Evolutionary conservation across 495 filamentous ascomycete genomes (phyloP).

Genomic region (Penicillium manginii): DNA sequence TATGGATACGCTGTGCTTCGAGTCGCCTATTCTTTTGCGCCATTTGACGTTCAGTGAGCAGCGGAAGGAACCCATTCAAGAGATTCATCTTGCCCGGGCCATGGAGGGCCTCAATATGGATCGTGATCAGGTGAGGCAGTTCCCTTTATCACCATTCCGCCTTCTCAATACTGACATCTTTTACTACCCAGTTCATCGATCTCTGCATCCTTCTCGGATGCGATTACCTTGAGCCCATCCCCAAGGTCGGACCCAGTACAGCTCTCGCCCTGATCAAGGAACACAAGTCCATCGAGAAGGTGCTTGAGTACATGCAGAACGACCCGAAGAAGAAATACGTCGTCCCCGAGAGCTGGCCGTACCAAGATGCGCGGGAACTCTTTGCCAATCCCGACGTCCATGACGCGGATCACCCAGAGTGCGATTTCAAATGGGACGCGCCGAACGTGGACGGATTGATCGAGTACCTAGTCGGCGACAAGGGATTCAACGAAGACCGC

Average conservation of each 20-base stretch:
- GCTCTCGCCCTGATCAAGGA: slow-evolving; percentile 93
- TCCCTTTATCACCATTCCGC: background rate
- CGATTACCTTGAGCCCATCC: slow-evolving; percentile 95
- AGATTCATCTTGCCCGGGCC: slow-evolving; percentile 84
- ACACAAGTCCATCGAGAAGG: slow-evolving; percentile 81
- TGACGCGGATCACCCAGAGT: slow-evolving; percentile 80
- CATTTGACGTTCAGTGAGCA: slow-evolving; percentile 97
- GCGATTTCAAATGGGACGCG: slow-evolving; percentile 96
- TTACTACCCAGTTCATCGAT: slow-evolving; percentile 77
- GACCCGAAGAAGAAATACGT: slow-evolving; percentile 77
- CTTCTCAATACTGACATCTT: background rate
- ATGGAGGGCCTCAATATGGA: slow-evolving; percentile 88
- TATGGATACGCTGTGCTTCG: slow-evolving; percentile 98
- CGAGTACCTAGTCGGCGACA: slow-evolving; percentile 86
- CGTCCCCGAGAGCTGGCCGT: slow-evolving; percentile 93
- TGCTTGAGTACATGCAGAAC: slow-evolving; percentile 76
- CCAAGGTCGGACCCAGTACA: slow-evolving; percentile 87
- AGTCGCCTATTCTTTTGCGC: slow-evolving; percentile 85
- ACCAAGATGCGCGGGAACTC: slow-evolving; percentile 83
- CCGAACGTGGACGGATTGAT: slow-evolving; percentile 89
- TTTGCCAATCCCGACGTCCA: slow-evolving; percentile 90
- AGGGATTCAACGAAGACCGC: slow-evolving; percentile 94
- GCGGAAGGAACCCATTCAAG: slow-evolving; percentile 95
- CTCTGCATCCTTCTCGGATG: slow-evolving; percentile 97
- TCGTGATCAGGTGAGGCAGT: slow-evolving; percentile 65